phyloP scores from a whole-genome alignment of 1,284 basidiomycete genomes.

The Melanopsichium pennsylvanicum region DNA sequence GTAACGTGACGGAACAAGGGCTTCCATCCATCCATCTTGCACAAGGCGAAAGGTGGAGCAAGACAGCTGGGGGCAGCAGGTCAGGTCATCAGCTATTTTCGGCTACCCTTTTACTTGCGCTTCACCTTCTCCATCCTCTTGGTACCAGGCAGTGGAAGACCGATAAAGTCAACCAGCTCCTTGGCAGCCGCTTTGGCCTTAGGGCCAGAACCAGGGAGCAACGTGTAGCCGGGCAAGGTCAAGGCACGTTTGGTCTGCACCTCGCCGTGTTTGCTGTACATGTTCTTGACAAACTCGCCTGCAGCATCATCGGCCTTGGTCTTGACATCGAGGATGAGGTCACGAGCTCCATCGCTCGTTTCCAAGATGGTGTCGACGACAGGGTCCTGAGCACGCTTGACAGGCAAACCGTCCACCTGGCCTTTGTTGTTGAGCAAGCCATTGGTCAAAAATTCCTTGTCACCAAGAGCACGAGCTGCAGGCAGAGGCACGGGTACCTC shows the following conservation, averaged over 20 bases:
- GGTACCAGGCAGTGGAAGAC: constrained; percentile 21
- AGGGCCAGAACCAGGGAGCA: constrained; percentile 35
- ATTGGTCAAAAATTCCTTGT: constrained; percentile 23
- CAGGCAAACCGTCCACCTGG: constrained; percentile 15
- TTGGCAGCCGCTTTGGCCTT: constrained; percentile 18
- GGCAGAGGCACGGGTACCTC: constrained; percentile 12
- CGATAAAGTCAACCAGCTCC: constrained; percentile 28
- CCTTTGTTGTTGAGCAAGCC: constrained; percentile 15
- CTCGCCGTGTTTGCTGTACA: constrained; percentile 32
- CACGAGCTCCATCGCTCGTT: constrained; percentile 22
- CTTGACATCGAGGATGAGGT: constrained; percentile 23
- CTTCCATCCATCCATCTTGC: no score
- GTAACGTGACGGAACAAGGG: no score
- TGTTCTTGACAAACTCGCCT: constrained; percentile 37
- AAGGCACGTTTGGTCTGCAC: constrained; percentile 12
- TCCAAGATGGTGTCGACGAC: constrained; percentile 8
- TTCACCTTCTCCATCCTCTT: constrained; percentile 34
- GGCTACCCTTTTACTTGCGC: constrained; percentile 3
- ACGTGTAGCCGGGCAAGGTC: constrained; percentile 12
- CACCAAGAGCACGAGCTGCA: constrained; percentile 13
- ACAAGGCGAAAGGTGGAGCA: no score
- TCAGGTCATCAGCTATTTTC: neutral
- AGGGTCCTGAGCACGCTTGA: constrained; percentile 23
- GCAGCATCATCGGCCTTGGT: constrained; percentile 15
- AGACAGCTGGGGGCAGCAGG: neutral